Base-by-base conservation (phyloP, 305 asterid genomes). In the Vinca major region DNA sequence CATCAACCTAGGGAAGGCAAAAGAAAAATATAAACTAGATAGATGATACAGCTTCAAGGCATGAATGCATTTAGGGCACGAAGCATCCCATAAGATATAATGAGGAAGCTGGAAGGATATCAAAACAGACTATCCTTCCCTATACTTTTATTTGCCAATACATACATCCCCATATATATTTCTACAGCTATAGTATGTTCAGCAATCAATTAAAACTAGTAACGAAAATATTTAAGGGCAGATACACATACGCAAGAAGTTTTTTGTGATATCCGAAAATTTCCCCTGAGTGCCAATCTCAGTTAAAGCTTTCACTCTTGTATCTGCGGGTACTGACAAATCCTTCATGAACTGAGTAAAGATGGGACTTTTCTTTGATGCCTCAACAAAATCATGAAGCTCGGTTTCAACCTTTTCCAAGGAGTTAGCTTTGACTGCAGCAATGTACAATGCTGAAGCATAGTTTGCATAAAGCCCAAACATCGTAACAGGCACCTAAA, bases 371-470 rank as follows among this genome's bases (percentile, higher is more conserved):
- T 71, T 80, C 82, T 86, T 86, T 66, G 95, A 68, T 67, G 99
- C 96, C 83, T 77, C 91, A 52, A 91, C 74, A 12, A 93, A 81
- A 73, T 79, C 73, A 77, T 62, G 74, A 75, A 93, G 79, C 85
- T 93, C 97, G n/a, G 95, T 72, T 74, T 93, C 96, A 74, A 91
- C 99, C 84, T 84, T 86, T 65, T 93, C 96, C 83, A 93, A 78
- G 45, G 71, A 50, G 62, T 88, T 91, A 54, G 85, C 89, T 82
- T 88, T 93, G 70, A 86, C 96, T 17, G 96, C 87, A 68, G 91
- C 82, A 19, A 91, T 82, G 81, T 93, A 93, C 75, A 93, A 78
- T 37, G 97, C 96, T 0, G 96, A 81, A 62, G 97, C 96, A 82
- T 91, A 93, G 85, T 93, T 88, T 75, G 96, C 97, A 78, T 91